phyloP scores from a whole-genome alignment of 2,329 filamentous ascomycete species.

The Paramyrothecium roridum region DNA sequence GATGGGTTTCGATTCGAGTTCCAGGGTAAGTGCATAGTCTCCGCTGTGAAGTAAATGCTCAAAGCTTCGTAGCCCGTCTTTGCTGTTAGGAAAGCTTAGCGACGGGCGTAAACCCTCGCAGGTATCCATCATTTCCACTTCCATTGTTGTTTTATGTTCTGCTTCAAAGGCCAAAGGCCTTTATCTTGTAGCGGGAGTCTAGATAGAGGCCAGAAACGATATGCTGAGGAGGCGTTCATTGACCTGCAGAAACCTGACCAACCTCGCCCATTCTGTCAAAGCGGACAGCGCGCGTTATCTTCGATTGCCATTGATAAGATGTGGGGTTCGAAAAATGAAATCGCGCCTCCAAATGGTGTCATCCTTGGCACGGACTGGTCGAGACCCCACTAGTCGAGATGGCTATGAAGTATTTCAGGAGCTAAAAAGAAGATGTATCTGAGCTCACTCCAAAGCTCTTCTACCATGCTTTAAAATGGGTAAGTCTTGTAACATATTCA shows the following conservation, averaged over 20 bases:
- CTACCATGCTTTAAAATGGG: too few species aligned
- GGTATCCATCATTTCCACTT: neutral
- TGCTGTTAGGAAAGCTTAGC: neutral
- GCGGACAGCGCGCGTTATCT: neutral
- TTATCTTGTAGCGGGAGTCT: too few species aligned
- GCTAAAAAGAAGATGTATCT: too few species aligned
- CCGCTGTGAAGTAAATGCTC: neutral
- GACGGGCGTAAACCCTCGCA: neutral
- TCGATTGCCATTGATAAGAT: neutral
- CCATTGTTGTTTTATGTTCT: neutral
- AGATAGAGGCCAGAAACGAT: too few species aligned
- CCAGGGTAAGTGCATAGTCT: neutral
- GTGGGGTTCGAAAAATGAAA: neutral
- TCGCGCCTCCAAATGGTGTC: neutral
- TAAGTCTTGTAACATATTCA: too few species aligned
- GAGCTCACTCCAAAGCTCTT: too few species aligned
- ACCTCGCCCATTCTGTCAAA: neutral
- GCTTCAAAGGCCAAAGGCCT: neutral
- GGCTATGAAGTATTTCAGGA: too few species aligned
- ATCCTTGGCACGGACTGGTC: neutral
- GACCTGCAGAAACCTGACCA: neutral
- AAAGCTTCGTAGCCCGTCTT: neutral
- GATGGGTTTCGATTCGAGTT: neutral
- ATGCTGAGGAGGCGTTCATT: too few species aligned
- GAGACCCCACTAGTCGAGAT: too few species aligned